These are phyloP conservation scores for Fusarium begoniae DNA, from an alignment of 2,329 filamentous ascomycete species.

Conservation along the genomic window DNA sequence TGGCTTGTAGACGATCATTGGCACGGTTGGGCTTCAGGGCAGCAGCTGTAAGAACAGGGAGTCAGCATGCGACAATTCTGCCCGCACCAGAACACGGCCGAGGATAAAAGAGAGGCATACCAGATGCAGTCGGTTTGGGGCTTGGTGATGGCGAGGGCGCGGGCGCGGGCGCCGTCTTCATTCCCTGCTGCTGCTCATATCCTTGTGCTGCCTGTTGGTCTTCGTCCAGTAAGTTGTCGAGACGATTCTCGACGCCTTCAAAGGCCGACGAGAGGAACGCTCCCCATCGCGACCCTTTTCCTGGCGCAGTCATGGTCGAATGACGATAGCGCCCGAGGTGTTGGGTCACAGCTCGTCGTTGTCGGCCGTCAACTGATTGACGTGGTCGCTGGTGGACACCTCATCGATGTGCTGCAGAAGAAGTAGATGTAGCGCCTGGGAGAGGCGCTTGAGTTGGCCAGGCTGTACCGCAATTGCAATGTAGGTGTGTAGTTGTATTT, in stretches of 20 bases:
- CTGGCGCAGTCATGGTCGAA: conserved; percentile 60
- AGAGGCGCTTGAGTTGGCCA: background rate
- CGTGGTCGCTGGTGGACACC: conserved; percentile 31
- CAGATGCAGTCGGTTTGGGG: conserved; percentile 29
- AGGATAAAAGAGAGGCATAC: background rate
- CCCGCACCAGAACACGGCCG: background rate
- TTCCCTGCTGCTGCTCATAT: conserved; percentile 36
- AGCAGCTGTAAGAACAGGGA: conserved; percentile 48
- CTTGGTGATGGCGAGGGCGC: conserved; percentile 45
- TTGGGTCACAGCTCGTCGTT: conserved; percentile 12
- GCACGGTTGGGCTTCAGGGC: conserved; percentile 72
- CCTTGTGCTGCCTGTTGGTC: conserved; percentile 49
- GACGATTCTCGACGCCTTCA: conserved; percentile 89
- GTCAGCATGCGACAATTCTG: conserved; percentile 1
- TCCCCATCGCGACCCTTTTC: conserved; percentile 73
- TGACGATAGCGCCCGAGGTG: conserved; percentile 10
- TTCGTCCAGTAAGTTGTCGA: conserved; percentile 91
- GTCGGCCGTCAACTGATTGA: conserved; percentile 34
- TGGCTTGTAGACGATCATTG: conserved; percentile 88
- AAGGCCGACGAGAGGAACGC: conserved; percentile 89
- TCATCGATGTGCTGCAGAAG: conserved; percentile 20
- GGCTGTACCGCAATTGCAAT: background rate
- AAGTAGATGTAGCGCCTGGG: background rate
- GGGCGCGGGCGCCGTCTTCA: conserved; percentile 22
- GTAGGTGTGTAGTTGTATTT: background rate